Evolutionary conservation across 306 rosid species (phyloP), one percentile per base, ranked within the genome.

Genomic region (Neltuma alba): DNA sequence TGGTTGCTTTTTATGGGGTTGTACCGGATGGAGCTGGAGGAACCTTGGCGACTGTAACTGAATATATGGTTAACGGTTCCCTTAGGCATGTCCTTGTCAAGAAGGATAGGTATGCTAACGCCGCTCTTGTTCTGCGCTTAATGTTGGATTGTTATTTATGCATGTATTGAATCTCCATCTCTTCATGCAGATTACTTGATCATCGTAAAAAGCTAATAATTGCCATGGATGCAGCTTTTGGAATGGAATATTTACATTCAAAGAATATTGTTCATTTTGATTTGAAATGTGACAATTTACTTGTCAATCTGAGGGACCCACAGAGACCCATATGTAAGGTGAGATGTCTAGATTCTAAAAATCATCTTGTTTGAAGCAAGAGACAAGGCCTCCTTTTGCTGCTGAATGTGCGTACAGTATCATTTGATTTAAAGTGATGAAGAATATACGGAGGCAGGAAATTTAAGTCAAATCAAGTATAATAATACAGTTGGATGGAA

Each of bases 181-280:
- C 83, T 73, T 81, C 57, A 12, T 77, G 80, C 96, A 96, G 99
- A 84, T 88, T 90, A 81, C 91, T 93, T 75, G 98, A 95, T 79
- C 90, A 87, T 54, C 91, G 91, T 78, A 92, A 86, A 86, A 89
- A 86, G 96, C 92, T 95, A 65, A 81, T 88, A 63, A 89, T 95
- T 62, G 94, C 96, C 81, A 95, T 91, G 98, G 98, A 92, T 88
- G 92, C 99, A 4, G 97, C 99, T 75, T 92, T 92, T 34, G 99
- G 99, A 62, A 95, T 95, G 99, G 98, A 95, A 79, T 95, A 95
- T 87, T 85, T 95, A 91, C 98, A 95, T 79, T 83, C 92, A 78
- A 95, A 95, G 84, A 92, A 86, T 77, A 92, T 95, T 72, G 97
- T 95, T 70, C 98, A 95, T 85, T 92, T 95, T 83, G 99, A 95